Evolutionary conservation across 768 basidiomycete genomes (phyloP), one percentile per base, ranked within the genome.

Genomic region (Tylopilus vinaceipallidus): DNA sequence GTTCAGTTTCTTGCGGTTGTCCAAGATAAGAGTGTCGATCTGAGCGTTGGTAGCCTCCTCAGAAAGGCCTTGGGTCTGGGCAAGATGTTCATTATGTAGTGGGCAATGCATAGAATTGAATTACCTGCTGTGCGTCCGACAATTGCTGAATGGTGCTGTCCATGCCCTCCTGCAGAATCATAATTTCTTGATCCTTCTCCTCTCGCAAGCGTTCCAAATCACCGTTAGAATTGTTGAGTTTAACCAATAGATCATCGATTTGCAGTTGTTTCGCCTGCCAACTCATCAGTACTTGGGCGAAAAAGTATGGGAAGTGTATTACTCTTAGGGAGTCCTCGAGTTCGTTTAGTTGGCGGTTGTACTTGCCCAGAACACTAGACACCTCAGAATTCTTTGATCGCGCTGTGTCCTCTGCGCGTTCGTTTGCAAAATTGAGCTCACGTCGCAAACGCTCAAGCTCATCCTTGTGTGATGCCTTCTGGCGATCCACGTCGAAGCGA

Each of bases 1-100:
- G 70, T 99, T 98, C 57, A 99, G 76, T 71, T 98, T 95, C 78
- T 98, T 98, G 66, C 94, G 83, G 66, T 95, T 88, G 64, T 99
- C 97, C 47, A 99, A 76, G 53, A 99, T 95, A 60, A 99, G 79
- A 3, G 86, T 95, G 66, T 98, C 95, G 60, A 99, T 94, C 68
- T 98, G 93, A n/a, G 92, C 89, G 64, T 91, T 91, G 52, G 91
- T 93, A 0, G 95, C 92, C 57, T 91, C 88, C 59, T 93, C 92
- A 22, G 83, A 80, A 29, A 95, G 73, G 42, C 86, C 88, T 72
- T 91, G 88, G 52, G 76, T 86, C 93, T 95, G 58, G 14, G 37
- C 41, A 51, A 52, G 27, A 34, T 26, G 41, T 54, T 19, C n/a
- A 45, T 32, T 23, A 5, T 14, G 40, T 35, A 6, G 22, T 11